Evolutionary conservation across 306 rosid species (phyloP).

Genomic region (Quercus parvula): DNA sequence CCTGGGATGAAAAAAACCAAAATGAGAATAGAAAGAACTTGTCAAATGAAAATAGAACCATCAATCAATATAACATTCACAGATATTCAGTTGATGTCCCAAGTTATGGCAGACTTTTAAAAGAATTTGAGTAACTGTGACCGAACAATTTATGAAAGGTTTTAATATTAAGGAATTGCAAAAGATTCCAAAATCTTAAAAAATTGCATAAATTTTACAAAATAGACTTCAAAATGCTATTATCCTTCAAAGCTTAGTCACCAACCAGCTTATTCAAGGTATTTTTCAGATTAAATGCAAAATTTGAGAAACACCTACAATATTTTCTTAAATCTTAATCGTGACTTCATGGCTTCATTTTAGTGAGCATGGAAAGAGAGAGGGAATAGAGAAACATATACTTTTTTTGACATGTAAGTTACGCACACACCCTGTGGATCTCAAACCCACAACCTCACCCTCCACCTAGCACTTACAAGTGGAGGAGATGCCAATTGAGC

Average conservation of each 20-base stretch:
- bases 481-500: no score
- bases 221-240: background rate
- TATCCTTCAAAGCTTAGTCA: background rate
- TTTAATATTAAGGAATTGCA: background rate
- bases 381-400: no score
- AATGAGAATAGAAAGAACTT: background rate
- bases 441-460: no score
- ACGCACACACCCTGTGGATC: no score
- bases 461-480: no score
- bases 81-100: background rate
- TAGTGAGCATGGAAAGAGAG: background rate
- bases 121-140: constrained; percentile 1
- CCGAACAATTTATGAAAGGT: background rate
- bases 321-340: background rate
- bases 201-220: background rate
- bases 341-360: background rate
- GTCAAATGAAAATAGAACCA: background rate
- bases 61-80: background rate
- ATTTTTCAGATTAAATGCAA: background rate
- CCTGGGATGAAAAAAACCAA: constrained; percentile 33
- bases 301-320: background rate
- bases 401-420: no score
- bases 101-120: background rate
- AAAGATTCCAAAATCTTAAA: background rate
- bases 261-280: background rate